phyloP scores from a whole-genome alignment of 1,139 yeast genomes.

The Pichia norvegensis region DNA sequence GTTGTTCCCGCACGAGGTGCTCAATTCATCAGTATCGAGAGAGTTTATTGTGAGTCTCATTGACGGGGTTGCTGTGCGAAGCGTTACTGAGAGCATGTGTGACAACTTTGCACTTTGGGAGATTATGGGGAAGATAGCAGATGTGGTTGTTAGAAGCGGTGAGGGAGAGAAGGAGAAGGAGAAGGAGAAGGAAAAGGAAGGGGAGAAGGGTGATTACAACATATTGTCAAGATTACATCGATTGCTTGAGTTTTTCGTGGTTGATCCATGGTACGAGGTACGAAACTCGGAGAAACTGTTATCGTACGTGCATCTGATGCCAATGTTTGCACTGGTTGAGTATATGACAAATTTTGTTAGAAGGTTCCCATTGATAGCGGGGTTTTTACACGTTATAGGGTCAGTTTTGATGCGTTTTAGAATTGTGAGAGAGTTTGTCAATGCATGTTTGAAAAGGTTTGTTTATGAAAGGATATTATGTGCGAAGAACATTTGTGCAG shows the following conservation, averaged over 20 bases:
- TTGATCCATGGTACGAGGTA: conserved; percentile 4
- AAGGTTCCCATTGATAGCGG: conserved; percentile 7
- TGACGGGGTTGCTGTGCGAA: conserved; percentile 35
- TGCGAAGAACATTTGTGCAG: conserved; percentile 9
- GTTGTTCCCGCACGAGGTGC: conserved; percentile 35
- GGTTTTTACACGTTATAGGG: conserved; percentile 1
- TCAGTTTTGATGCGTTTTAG: conserved; percentile 7
- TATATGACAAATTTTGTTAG: conserved; percentile 2
- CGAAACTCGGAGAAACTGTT: conserved; percentile 1
- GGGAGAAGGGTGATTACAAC: background rate
- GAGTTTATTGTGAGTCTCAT: conserved; percentile 34
- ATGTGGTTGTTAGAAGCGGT: conserved; percentile 1
- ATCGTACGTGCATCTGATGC: conserved; percentile 10
- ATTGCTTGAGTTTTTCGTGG: conserved; percentile 3
- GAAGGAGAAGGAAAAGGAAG: background rate
- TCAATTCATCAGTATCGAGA: conserved; percentile 32
- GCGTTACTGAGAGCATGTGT: conserved; percentile 34
- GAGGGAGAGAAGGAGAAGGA: background rate
- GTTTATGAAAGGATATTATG: conserved; percentile 18
- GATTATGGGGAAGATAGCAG: conserved; percentile 29
- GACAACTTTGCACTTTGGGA: conserved; percentile 41
- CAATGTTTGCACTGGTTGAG: conserved; percentile 14
- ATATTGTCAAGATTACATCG: background rate
- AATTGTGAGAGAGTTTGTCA: conserved; percentile 19
- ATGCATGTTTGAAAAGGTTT: conserved; percentile 20